phyloP scores from a whole-genome alignment of 805 yeast species.

The Spathaspora arborariae region DNA sequence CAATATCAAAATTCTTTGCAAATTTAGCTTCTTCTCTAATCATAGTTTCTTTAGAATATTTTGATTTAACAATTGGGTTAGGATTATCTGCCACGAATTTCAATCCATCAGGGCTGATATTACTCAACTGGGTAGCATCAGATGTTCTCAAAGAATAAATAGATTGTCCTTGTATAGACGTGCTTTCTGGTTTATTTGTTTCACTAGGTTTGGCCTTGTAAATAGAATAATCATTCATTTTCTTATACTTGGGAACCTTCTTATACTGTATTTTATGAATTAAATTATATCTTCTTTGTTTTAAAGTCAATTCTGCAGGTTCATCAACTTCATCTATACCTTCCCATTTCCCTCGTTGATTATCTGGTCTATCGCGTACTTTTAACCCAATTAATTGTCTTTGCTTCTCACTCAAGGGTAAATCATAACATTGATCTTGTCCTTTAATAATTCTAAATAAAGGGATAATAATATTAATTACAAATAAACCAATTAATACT shows the following conservation, averaged over 20 bases:
- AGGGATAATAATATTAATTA: slow-evolving; percentile 12
- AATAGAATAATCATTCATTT: slow-evolving; percentile 7
- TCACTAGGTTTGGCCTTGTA: not conserved
- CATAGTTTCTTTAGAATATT: slow-evolving; percentile 3
- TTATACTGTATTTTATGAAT: slow-evolving; percentile 9
- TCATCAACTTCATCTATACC: slow-evolving; percentile 10
- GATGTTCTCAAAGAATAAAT: not conserved
- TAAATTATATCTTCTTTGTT: slow-evolving; percentile 19
- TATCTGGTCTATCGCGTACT: slow-evolving; percentile 4
- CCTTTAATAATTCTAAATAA: slow-evolving; percentile 31
- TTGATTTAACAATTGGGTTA: not conserved
- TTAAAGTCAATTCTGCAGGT: slow-evolving; percentile 16
- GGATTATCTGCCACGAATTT: not conserved
- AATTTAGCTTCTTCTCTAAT: slow-evolving; percentile 6
- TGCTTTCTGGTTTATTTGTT: not conserved
- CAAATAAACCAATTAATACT: slow-evolving; percentile 1
- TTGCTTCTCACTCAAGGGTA: slow-evolving; percentile 46
- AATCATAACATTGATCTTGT: slow-evolving; percentile 48
- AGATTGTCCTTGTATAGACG: slow-evolving; percentile 1
- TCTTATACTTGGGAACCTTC: slow-evolving; percentile 18
- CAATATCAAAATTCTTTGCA: slow-evolving; percentile 8
- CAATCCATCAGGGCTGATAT: not conserved
- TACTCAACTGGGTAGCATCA: slow-evolving; percentile 1
- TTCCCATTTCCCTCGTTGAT: slow-evolving; percentile 2
- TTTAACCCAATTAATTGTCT: slow-evolving; percentile 43